Evolutionary conservation across 345 rosid genomes (phyloP).

Genomic region (Moringa oleifera): DNA sequence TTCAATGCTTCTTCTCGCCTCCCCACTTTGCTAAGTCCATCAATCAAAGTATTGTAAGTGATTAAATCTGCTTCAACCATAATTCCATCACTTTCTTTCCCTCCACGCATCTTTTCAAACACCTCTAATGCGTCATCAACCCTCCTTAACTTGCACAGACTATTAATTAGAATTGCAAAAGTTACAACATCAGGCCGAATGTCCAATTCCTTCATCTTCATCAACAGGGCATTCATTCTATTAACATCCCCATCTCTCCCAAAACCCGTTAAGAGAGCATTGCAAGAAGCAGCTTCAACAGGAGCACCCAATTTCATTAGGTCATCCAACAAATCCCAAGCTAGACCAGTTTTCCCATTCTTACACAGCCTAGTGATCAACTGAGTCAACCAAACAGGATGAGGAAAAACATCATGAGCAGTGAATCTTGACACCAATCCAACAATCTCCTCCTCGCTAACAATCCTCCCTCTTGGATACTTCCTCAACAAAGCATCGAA

Average conservation of each 20-base stretch:
- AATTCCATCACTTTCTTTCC: constrained; percentile 26
- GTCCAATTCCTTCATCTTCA: constrained; percentile 48
- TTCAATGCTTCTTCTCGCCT: constrained; percentile 66
- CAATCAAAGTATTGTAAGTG: constrained; percentile 57
- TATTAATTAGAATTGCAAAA: constrained; percentile 57
- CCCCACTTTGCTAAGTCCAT: constrained; percentile 78
- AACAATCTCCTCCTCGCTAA: constrained; percentile 34
- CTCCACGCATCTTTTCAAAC: constrained; percentile 41
- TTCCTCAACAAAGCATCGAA: constrained; percentile 33
- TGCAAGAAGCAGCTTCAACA: constrained; percentile 45
- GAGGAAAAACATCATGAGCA: constrained; percentile 44
- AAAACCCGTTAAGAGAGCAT: constrained; percentile 52
- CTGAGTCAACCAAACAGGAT: constrained; percentile 31
- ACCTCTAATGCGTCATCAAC: constrained; percentile 62
- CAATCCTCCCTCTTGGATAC: constrained; percentile 17
- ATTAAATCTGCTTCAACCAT: constrained; percentile 53
- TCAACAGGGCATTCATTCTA: constrained; percentile 49
- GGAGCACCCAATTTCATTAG: constrained; percentile 41
- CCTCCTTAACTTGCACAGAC: constrained; percentile 51
- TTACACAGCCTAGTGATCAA: constrained; percentile 45
- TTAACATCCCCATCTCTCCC: constrained; percentile 39
- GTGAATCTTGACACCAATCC: constrained; percentile 42
- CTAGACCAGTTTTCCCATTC: constrained; percentile 28
- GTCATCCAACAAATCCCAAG: constrained; percentile 41
- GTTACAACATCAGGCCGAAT: constrained; percentile 55